These are phyloP conservation scores for Dalbergia cochinchinensis DNA, from an alignment of 306 rosid species.

Conservation along the genomic window DNA sequence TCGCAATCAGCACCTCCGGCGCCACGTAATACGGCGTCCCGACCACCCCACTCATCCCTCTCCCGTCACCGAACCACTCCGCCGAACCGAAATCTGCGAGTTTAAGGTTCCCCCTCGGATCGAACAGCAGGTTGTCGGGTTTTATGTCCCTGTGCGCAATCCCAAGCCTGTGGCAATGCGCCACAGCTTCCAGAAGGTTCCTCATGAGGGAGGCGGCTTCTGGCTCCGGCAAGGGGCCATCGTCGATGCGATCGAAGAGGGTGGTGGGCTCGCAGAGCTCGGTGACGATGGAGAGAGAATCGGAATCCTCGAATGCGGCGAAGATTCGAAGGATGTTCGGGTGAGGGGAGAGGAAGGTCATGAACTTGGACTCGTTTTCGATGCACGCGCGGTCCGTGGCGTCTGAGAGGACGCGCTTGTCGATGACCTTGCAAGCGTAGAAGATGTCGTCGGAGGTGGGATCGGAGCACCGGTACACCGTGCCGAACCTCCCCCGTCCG, in stretches of 20 bases:
- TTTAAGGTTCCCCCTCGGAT: conserved; percentile 58
- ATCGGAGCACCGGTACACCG: conserved; percentile 66
- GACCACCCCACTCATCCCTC: conserved; percentile 64
- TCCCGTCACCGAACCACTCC: conserved; percentile 65
- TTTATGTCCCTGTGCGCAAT: conserved; percentile 79
- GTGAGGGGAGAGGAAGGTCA: conserved; percentile 70
- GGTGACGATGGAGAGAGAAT: conserved; percentile 56
- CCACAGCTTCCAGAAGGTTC: conserved; percentile 65
- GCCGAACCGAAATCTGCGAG: conserved; percentile 90
- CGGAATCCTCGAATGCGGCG: conserved; percentile 60
- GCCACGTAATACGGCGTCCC: conserved; percentile 86
- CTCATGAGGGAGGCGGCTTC: conserved; percentile 58
- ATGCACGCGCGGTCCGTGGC: conserved; percentile 71
- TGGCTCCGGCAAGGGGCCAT: conserved; percentile 54
- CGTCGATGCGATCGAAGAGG: conserved; percentile 67
- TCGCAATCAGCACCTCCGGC: conserved; percentile 77
- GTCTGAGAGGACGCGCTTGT: conserved; percentile 64
- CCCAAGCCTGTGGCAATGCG: conserved; percentile 71
- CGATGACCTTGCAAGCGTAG: conserved; percentile 74
- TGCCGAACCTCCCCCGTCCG: conserved; percentile 83
- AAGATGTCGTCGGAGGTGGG: conserved; percentile 27
- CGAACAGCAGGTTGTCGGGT: conserved; percentile 79
- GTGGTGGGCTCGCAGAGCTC: conserved; percentile 69
- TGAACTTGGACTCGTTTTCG: conserved; percentile 73
- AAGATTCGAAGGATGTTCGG: conserved; percentile 67